Evolutionary conservation across 371 early-diverging fungal genomes (phyloP).

Genomic region (Mucor racemosus): DNA sequence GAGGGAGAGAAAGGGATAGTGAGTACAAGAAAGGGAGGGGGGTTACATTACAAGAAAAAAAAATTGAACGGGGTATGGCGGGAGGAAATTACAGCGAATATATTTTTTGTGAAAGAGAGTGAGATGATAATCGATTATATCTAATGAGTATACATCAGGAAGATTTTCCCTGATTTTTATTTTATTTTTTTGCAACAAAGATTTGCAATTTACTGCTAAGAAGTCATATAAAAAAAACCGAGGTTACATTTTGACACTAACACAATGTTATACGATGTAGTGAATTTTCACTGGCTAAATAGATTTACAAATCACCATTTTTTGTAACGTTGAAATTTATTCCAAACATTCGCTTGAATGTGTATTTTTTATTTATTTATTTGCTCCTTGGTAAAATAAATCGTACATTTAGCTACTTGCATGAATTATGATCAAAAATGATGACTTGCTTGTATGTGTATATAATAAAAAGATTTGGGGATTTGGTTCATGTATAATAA

Average conservation of each 20-base stretch:
- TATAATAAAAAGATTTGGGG: background rate
- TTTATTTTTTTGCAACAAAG: too few species aligned
- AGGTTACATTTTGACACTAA: conserved; percentile 3
- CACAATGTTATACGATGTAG: background rate
- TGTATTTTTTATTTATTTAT: background rate
- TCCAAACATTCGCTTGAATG: conserved; percentile 1
- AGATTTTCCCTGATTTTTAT: background rate
- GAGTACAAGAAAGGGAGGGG: background rate
- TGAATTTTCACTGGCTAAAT: background rate
- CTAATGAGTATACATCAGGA: background rate
- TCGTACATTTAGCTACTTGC: conserved; percentile 3
- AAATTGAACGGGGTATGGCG: conserved; percentile 1
- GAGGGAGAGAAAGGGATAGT: background rate
- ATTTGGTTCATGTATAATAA: background rate
- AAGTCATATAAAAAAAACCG: too few species aligned
- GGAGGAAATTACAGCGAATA: background rate
- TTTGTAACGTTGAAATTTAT: background rate
- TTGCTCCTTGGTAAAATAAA: background rate
- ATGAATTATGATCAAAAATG: conserved; percentile 5
- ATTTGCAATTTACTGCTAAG: too few species aligned
- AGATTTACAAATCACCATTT: background rate
- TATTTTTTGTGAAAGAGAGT: background rate
- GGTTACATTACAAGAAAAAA: background rate
- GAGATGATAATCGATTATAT: conserved; percentile 5
- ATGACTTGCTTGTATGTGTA: conserved; percentile 1